Base-by-base conservation (phyloP, 176 grass and related monocot species). In the Cenchrus americanus region DNA sequence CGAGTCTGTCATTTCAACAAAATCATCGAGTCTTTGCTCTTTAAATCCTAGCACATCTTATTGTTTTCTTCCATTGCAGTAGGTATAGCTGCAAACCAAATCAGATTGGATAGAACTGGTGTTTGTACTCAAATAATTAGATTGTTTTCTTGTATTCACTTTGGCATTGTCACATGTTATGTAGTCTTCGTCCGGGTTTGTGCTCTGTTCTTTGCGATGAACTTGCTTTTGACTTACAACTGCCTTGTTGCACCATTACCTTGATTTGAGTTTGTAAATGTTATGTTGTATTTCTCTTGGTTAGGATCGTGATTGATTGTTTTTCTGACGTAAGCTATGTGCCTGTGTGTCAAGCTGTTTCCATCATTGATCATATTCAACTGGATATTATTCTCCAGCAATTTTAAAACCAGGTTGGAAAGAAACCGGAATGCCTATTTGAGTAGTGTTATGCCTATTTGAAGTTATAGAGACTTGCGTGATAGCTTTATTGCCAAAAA, bases 51-150 rank as follows among this genome's bases (percentile, higher is more conserved):
- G 57, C 59, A 27, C 48, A 24, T 66, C 21, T 6, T 66, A 32
- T 40, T 66, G 64, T 50, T 83, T 88, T 41, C 67, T 79, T 78
- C 66, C 9, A 46, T 37, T 6, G 22, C 63, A 64, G 71, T 14
- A 78, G 37, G 46, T 50, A 17, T 43, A 71, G 11, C 34, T 54
- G 46, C 15, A 54, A 82, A 34, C 46, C 62, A 18, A 87, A 77
- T 82, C 76, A 17, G 54, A 77, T 53, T 71, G 30, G 18, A 69
- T n/a, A 82, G 6, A 57, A 77, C 37, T 70, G 55, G 65, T 88
- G 17, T 72, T 72, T 55, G 14, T 49, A 21, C 10, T 57, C 41
- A 59, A 47, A 54, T 73, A 65, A 52, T 34, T 51, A 37, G 62
- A 47, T 71, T 60, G 23, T 41, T 51, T 62, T 62, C 4, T 24